These are phyloP conservation scores for Ophiocordyceps polyrhachis-furcata DNA, from an alignment of 2,329 filamentous ascomycete species.

Conservation along the genomic window DNA sequence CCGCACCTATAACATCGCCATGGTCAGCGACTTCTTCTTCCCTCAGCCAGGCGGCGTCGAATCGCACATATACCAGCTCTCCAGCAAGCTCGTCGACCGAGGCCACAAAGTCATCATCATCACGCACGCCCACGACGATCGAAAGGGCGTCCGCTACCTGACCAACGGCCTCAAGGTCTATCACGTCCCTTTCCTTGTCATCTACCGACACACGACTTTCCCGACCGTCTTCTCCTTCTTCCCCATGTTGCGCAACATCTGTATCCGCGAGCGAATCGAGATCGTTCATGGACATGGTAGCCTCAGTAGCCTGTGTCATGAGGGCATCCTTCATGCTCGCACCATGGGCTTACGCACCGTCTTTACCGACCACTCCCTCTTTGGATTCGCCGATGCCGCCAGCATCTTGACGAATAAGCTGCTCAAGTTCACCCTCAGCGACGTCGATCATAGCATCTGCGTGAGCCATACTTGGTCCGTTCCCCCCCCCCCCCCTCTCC, in stretches of 20 bases:
- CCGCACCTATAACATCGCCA: constrained; percentile 51
- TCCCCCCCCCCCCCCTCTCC: neutral
- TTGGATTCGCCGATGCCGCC: constrained; percentile 89
- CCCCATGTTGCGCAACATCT: constrained; percentile 89
- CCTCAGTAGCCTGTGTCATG: constrained; percentile 81
- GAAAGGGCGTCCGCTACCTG: constrained; percentile 82
- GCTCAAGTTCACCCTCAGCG: constrained; percentile 85
- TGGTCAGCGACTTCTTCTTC: constrained; percentile 99
- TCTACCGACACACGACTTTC: constrained; percentile 85
- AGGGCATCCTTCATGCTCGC: constrained; percentile 82
- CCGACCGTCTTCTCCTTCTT: constrained; percentile 98
- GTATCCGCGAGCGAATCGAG: constrained; percentile 84
- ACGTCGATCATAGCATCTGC: constrained; percentile 95
- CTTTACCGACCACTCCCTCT: constrained; percentile 93
- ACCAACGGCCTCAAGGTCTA: constrained; percentile 98
- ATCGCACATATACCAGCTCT: constrained; percentile 96
- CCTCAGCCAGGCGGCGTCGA: constrained; percentile 92
- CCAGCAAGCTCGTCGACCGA: constrained; percentile 87
- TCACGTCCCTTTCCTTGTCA: constrained; percentile 87
- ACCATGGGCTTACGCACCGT: constrained; percentile 95
- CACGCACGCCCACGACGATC: constrained; percentile 82
- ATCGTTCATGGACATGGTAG: constrained; percentile 97
- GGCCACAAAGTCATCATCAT: constrained; percentile 97
- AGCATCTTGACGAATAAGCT: constrained; percentile 96
- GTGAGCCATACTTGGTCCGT: constrained; percentile 89